phyloP scores from a whole-genome alignment of 2,329 filamentous ascomycete genomes.

The Aspergillus floridensis region DNA sequence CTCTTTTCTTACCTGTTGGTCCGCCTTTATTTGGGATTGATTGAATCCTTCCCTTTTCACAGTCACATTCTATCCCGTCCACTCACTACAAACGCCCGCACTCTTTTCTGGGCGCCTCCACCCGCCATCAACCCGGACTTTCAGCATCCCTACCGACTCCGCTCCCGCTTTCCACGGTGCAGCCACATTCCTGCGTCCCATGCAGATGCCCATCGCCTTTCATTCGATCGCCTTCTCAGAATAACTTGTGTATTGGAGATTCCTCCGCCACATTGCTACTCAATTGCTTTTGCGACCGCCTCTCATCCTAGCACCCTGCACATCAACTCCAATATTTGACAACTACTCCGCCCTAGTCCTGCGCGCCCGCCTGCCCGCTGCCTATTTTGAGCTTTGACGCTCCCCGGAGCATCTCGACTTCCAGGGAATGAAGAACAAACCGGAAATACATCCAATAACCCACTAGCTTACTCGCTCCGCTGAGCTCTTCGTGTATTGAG shows the following conservation, averaged over 20 bases:
- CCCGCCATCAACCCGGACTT: slow-evolving; percentile 6
- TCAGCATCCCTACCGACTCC: slow-evolving; percentile 9
- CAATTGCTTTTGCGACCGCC: slow-evolving; percentile 3
- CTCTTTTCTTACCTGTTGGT: slow-evolving; percentile 3
- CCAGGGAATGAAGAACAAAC: slow-evolving; percentile 1
- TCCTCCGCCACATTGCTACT: slow-evolving; percentile 1
- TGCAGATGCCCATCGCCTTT: slow-evolving; percentile 13
- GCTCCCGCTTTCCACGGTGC: slow-evolving; percentile 13
- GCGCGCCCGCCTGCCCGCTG: neutral
- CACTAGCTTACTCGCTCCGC: neutral
- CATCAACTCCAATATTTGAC: slow-evolving; percentile 11
- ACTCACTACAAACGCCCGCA: slow-evolving; percentile 5
- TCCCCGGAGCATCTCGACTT: neutral
- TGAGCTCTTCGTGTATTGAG: neutral
- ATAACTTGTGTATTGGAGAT: slow-evolving; percentile 2
- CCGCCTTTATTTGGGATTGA: neutral
- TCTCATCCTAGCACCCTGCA: slow-evolving; percentile 12
- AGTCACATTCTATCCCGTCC: slow-evolving; percentile 3
- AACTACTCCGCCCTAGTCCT: neutral
- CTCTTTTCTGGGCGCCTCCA: slow-evolving; percentile 6
- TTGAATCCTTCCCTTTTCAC: slow-evolving; percentile 5
- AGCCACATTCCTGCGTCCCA: slow-evolving; percentile 21
- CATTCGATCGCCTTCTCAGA: slow-evolving; percentile 8
- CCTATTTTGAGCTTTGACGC: neutral
- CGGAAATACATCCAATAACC: neutral